Base-by-base conservation (phyloP, 139 green algal species). In the Haematococcus lacustris region DNA sequence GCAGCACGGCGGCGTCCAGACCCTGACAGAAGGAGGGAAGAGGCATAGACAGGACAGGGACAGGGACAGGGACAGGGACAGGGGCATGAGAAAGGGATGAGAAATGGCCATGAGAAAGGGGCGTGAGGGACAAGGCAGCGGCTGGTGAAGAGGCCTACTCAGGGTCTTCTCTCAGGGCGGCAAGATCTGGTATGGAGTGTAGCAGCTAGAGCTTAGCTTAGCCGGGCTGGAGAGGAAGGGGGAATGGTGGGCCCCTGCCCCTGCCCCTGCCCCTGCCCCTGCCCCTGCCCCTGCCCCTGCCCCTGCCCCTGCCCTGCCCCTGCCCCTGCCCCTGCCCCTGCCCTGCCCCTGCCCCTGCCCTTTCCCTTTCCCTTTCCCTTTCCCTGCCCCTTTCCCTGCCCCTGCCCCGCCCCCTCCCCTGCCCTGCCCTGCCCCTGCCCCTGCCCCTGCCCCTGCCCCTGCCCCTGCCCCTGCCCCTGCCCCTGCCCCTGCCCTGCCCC, bases 1-100 rank as follows among this genome's bases (percentile, higher is more conserved):
- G 72, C 59, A 80, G 43, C 53, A 88, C 70, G 0, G 85, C 85
- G 25, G 38, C 75, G 71, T 90, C 85, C 41, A 87, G 50, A 3
- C 80, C 80, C 65, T 80, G 75, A 23, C 23, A 4, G 21, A 64
- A 21, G 33, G 4, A 28, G 43, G 9, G 9, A 53, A 53, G 17
- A 17, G 9, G 17, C 9, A 28, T 17, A 53, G 9, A 9, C 9
- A 53, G 43, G 43, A 28, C 9, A 28, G 9, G 17, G 43, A 28
- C 17, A 53, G 9, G 43, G 9, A 28, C 17, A 23, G 53, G 13
- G 21, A 64, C 53, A 64, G 4, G 9, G 43, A 9, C 43, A 53
- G 17, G 17, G 43, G 9, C 9, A 17, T 53, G 9, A 53, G 9
- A 9, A 53, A 53, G 43, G 43, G 9, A 53, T 53, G 9, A 53